Evolutionary conservation across 1,284 basidiomycete species (phyloP), one percentile per base, ranked within the genome.

Genomic region (Paramarasmius palmivorus): DNA sequence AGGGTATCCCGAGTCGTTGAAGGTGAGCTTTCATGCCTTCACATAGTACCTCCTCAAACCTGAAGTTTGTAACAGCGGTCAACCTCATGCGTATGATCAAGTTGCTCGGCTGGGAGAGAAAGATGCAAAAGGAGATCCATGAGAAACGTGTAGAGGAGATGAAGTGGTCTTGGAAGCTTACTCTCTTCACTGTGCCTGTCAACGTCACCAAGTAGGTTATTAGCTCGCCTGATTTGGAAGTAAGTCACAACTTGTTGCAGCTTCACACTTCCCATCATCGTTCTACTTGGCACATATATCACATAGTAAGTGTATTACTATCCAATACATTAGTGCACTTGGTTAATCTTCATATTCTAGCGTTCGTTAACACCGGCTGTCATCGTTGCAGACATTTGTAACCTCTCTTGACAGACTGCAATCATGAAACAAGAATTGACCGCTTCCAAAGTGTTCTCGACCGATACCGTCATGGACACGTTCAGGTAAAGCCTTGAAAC

Each of bases 81-180:
- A 78, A 69, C 57, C 71, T 81, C 6, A 58, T 82, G n/a, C 71
- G 84, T 19, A 86, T 86, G 78, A 71, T 86, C 65, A 90, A 90
- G 67, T 76, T 88, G 59, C 89, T 90, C 59, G 87, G 82, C 2
- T 88, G 86, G 86, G 85, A 88, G 60, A 68, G 67, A n/a, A 76
- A 78, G 56, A 79, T 84, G 68, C 72, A 75, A 36, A 65, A 73
- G 15, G 70, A 74, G 29, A 75, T 88, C 23, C 67, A 73, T 32
- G 73, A 73, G n/a, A 81, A 78, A 71, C 69, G 81, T 26, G 80
- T 84, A 51, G 73, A 75, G 4, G 87, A 90, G 67, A 66, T 90
- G 12, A 57, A 59, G 0, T 77, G 69, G 61, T 61, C 82, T 26
- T 74, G 69, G 65, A 76, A 68, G 61, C 77, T 65, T 62, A 42